Evolutionary conservation across 805 yeast species (phyloP), one percentile per base, ranked within the genome.

Genomic region (Zygoascus biomembranicola): DNA sequence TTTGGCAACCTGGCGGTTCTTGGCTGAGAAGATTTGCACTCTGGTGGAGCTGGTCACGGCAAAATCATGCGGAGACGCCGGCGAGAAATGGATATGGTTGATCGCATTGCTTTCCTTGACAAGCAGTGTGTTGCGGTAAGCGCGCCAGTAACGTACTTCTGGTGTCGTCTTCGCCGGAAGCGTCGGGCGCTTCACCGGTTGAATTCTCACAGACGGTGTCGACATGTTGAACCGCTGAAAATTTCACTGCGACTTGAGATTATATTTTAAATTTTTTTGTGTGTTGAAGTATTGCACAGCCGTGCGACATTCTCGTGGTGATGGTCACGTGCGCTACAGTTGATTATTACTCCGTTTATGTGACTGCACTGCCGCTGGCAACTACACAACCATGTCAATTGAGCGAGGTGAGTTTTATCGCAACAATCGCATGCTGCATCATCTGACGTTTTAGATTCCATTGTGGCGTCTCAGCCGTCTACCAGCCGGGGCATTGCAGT

Each of bases 61-160:
- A 72, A 92, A 87, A 70, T 94, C 96, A 66, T 87, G 84, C 5
- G 97, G 96, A 14, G 83, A 72, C 41, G 76, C 77, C 1, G 97
- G 97, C 66, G 87, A 90, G 76, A 94, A 94, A 58, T 84, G 78
- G 52, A 94, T 83, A 66, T 89, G 95, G 37, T 87, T 83, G 44
- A 94, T 88, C 43, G 97, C 88, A 69, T 87, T 90, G 70, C 87
- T 92, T 68, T 94, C 98, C 68, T 94, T 92, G 28, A 90, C 89
- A 41, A 94, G 75, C 66, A 92, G 92, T 2, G 98, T 92, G 59
- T 82, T 85, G 50, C 79, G 75, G 67, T 84, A 90, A 6, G 89
- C 87, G 61, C 95, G 77, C 98, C 98, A 94, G 72, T 87, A 92
- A 61, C 95, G 77, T 64, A 90, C 95, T 60, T 92, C 98, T 10